Evolutionary conservation across 768 basidiomycete species (phyloP), one percentile per base, ranked within the genome.

Genomic region (Dacryopinax primogenitus): DNA sequence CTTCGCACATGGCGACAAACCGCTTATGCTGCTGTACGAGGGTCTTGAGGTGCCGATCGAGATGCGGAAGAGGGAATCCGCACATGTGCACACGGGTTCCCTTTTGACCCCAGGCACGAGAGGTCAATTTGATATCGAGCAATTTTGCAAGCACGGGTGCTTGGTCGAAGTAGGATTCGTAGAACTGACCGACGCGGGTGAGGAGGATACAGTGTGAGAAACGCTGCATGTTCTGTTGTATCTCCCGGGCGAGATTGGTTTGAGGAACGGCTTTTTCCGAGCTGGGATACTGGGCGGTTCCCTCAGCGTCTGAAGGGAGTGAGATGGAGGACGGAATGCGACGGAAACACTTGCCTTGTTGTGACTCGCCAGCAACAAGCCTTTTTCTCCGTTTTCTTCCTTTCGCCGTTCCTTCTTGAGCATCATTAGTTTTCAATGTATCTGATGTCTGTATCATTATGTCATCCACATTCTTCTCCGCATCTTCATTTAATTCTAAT

Each of bases 151-250:
- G 84, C 66, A 88, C 85, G 15, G 78, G 76, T 7, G 93, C 92
- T 80, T 94, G 94, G 39, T 90, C 87, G 70, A 95, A 97, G 74
- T 96, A 96, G 0, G 94, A 94, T 93, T 97, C 94, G 72, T 95
- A 97, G 74, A 97, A 97, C 70, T 92, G 87, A 15, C 94, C 94
- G 12, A 97, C 92, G 63, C 91, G 84, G 7, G 93, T 97, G 18
- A 98, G 80, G 28, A 97, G 78, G 32, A 96, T 80, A 72, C 92
- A 94, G 70, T 93, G 88, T 23, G 94, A 88, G 71, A 92, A 96
- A 58, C 77, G 82, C 39, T 78, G 76, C 21, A 88, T 78, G 71
- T 96, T 92, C 28, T 81, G 74, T 67, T 83, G 78, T 33, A 97
- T 86, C 68, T 85, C 86, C 45, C 73, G 79, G 1, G 90, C 87